phyloP scores from a whole-genome alignment of 495 filamentous ascomycete species.

The Penicillium mononematosum region DNA sequence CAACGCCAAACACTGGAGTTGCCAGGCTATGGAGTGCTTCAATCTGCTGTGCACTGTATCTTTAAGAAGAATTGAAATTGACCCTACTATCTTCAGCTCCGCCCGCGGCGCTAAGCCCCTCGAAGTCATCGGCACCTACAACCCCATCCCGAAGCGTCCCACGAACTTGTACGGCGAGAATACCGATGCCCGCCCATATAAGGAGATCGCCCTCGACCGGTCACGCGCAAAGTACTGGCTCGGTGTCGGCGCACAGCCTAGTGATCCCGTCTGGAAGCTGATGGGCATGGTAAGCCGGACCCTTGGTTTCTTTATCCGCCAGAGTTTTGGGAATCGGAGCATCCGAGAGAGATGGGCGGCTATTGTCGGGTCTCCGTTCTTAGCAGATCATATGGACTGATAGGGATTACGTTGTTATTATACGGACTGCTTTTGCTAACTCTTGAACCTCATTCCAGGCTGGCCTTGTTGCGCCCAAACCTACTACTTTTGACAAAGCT shows the following conservation, averaged over 20 bases:
- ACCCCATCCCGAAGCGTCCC: conserved; percentile 74
- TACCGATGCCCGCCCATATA: conserved; percentile 60
- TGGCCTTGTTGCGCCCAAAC: conserved; percentile 34
- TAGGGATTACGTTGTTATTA: not conserved
- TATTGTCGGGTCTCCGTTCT: not conserved
- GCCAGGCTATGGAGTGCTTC: not conserved
- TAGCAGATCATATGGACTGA: not conserved
- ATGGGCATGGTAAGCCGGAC: conserved; percentile 69
- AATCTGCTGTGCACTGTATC: not conserved
- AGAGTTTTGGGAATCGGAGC: not conserved
- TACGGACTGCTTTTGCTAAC: conserved; percentile 5
- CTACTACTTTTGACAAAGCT: conserved; percentile 27
- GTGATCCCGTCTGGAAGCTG: conserved; percentile 82
- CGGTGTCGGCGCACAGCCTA: conserved; percentile 93
- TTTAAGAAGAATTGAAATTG: not conserved
- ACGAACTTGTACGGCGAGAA: conserved; percentile 62
- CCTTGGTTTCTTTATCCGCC: not conserved
- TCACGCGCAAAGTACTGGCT: conserved; percentile 89
- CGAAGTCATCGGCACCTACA: conserved; percentile 94
- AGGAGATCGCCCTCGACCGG: conserved; percentile 86
- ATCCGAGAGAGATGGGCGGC: not conserved
- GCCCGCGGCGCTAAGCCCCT: conserved; percentile 83
- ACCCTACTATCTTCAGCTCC: conserved; percentile 35
- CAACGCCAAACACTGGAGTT: not conserved
- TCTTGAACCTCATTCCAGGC: conserved; percentile 18